These are phyloP conservation scores for Gloeophyllum trabeum DNA, from an alignment of 768 basidiomycete species.

Conservation along the genomic window DNA sequence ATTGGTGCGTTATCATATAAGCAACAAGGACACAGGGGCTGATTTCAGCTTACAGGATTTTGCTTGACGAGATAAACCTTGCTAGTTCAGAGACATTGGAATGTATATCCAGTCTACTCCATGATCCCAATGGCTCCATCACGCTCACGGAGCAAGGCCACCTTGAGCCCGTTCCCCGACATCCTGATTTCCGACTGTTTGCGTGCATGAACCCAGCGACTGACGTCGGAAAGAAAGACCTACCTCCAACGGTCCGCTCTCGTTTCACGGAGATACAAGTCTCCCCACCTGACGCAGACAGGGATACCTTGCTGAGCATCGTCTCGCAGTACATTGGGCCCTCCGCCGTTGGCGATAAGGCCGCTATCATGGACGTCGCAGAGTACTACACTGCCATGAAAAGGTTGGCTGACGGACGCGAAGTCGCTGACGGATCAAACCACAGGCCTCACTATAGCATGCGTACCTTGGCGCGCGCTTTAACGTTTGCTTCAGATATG, in stretches of 20 bases:
- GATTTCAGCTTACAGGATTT: slow-evolving; percentile 43
- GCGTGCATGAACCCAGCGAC: slow-evolving; percentile 99
- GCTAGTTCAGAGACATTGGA: slow-evolving; percentile 92
- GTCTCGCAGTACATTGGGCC: slow-evolving; percentile 84
- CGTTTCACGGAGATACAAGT: slow-evolving; percentile 96
- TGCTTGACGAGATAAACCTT: slow-evolving; percentile 94
- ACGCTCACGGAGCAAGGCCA: slow-evolving; percentile 91
- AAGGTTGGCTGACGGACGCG: slow-evolving; percentile 54
- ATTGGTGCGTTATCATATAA: slow-evolving; percentile 55
- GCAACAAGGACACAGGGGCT: background rate
- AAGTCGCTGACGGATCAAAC: slow-evolving; percentile 89
- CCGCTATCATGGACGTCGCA: slow-evolving; percentile 80
- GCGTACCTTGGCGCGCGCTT: slow-evolving; percentile 85
- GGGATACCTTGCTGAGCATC: slow-evolving; percentile 80
- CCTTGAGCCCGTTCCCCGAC: slow-evolving; percentile 80
- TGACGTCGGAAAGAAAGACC: slow-evolving; percentile 96
- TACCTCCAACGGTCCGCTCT: slow-evolving; percentile 81
- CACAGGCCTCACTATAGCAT: slow-evolving; percentile 93
- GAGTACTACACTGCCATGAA: slow-evolving; percentile 86
- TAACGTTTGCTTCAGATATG: slow-evolving; percentile 83
- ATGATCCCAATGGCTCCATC: slow-evolving; percentile 79
- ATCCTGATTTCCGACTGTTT: slow-evolving; percentile 92
- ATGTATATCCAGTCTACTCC: slow-evolving; percentile 79
- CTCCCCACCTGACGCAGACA: slow-evolving; percentile 86
- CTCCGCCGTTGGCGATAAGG: slow-evolving; percentile 74